phyloP scores from a whole-genome alignment of 2,329 filamentous ascomycete genomes.

The Aspergillus aculeatinus region DNA sequence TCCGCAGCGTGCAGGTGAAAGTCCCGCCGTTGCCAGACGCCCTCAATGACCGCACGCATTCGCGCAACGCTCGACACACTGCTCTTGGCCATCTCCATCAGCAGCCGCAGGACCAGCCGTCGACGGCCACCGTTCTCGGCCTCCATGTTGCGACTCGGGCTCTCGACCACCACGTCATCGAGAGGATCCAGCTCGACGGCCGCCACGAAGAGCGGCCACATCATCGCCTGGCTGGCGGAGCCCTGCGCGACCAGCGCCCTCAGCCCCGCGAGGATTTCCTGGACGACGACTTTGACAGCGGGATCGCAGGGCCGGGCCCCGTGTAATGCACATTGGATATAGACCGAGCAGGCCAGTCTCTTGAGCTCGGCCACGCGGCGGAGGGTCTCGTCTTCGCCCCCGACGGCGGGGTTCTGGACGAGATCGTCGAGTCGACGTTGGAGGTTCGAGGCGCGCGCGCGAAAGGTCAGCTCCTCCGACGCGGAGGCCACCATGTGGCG shows the following conservation, averaged over 20 bases:
- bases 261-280: not conserved
- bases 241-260: not conserved
- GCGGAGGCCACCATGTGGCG: not conserved
- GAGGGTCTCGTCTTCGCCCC: not conserved
- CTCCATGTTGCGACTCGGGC: slow-evolving; percentile 1
- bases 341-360: not conserved
- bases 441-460: not conserved
- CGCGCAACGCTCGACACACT: slow-evolving; percentile 34
- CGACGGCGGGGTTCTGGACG: not conserved
- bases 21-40: slow-evolving; percentile 41
- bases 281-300: not conserved
- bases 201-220: slow-evolving; percentile 25
- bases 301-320: not conserved
- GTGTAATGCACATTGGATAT: slow-evolving; percentile 2
- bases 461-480: not conserved
- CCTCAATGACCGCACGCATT: slow-evolving; percentile 40
- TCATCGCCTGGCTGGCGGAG: slow-evolving; percentile 10
- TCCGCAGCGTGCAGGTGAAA: not conserved
- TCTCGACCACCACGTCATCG: slow-evolving; percentile 33
- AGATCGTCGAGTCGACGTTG: not conserved
- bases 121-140: not conserved
- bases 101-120: not conserved
- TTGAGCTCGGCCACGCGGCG: slow-evolving; percentile 1
- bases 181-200: slow-evolving; percentile 37
- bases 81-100: slow-evolving; percentile 4